Evolutionary conservation across 225 moss, liverwort and hornwort genomes (phyloP), one percentile per base, ranked within the genome.

Genomic region (Marchantia paleacea): DNA sequence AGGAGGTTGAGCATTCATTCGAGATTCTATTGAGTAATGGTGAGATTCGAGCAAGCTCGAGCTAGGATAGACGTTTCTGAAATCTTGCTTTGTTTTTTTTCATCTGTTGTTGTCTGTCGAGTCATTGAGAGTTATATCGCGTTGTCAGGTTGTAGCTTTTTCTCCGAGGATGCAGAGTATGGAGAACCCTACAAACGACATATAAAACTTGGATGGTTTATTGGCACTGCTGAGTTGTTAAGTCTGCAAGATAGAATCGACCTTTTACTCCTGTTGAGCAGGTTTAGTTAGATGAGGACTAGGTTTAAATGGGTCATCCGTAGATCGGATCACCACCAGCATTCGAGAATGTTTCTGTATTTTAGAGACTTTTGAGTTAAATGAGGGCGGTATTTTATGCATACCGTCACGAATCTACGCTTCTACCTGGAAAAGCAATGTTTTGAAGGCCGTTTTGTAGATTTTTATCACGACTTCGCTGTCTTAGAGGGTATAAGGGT

Each of bases 351-450:
- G 5, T 39, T n/a, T 51, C 51, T 52, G 51, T 52, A n/a, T 22
- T 0, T n/a, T 20, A 52, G 50, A 72, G 39, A 39, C 39, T 39
- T 39, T 39, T 39, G 39, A 39, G 39, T 39, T 39, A 13, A 57
- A 12, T 57, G 57, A 57, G 19, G 19, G 57, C 19, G 14, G 57
- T 9, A 13, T 19, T 19, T 13, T 57, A 13, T 12, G 57, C 4
- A 12, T 5, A 13, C 19, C 57, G 57, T 57, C 57, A 12, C 57
- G 57, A 57, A 57, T 57, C 57, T 9, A 19, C 57, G 2, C 57
- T 3, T 57, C 57, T 57, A 9, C 57, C 66, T 50, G 78, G 78
- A 65, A 78, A 65, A 78, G 65, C 78, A 64, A 62, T 78, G n/a
- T n/a, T n/a, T n/a, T n/a, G n/a, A n/a, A n/a, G n/a, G n/a, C n/a